phyloP scores from a whole-genome alignment of 2,329 filamentous ascomycete genomes.

The Aureobasidium sp. region DNA sequence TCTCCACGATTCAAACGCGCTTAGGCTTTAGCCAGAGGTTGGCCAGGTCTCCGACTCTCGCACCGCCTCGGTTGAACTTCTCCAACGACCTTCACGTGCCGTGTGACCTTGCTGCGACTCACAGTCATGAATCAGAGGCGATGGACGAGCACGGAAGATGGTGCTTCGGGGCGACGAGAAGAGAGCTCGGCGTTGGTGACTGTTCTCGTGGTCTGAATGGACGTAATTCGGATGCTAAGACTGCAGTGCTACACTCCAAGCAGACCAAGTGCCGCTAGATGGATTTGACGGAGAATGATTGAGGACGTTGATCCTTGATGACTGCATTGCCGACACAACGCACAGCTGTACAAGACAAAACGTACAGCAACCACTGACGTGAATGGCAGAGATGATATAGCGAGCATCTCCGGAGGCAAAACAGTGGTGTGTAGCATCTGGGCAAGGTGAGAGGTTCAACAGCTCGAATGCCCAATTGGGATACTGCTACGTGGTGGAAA shows the following conservation, averaged over 20 bases:
- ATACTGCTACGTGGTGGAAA: neutral
- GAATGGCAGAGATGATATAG: neutral
- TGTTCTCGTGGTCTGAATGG: neutral
- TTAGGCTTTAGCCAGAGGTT: neutral
- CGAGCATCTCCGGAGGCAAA: neutral
- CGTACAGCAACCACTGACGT: neutral
- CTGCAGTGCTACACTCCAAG: constrained; percentile 6
- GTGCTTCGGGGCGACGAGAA: neutral
- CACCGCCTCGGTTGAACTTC: neutral
- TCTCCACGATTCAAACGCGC: constrained; percentile 12
- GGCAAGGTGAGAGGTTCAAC: neutral
- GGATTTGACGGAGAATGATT: neutral
- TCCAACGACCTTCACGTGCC: neutral
- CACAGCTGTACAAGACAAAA: neutral
- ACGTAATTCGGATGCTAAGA: neutral
- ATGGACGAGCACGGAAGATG: neutral
- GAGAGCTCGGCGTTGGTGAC: neutral
- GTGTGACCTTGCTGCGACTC: neutral
- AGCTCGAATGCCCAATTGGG: neutral
- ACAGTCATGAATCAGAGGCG: neutral
- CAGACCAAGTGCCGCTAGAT: neutral
- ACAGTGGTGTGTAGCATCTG: neutral
- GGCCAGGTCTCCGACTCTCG: neutral
- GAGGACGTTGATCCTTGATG: neutral
- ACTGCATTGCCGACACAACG: neutral